These are phyloP conservation scores for Psidium friedrichsthalianum DNA, from an alignment of 345 rosid genomes.

Conservation along the genomic window DNA sequence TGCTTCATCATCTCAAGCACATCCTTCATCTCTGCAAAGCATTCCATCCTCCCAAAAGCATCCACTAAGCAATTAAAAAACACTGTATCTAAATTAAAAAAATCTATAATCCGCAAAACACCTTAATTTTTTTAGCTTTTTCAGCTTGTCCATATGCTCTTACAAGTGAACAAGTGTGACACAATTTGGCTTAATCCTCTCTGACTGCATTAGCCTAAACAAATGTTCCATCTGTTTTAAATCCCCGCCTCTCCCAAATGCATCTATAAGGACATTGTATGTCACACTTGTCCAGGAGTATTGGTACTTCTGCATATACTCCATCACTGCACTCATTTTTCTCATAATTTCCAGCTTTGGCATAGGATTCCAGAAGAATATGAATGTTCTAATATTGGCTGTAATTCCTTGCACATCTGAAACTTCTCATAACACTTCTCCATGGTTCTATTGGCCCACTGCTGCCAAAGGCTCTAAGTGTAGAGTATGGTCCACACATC, in stretches of 20 bases:
- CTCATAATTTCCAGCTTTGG: constrained; percentile 58
- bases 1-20: constrained; percentile 65
- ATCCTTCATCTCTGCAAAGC: constrained; percentile 82
- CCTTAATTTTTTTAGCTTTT: constrained; percentile 59
- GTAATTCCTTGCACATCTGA: constrained; percentile 80
- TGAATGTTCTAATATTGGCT: constrained; percentile 78
- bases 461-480: constrained; percentile 76
- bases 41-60: constrained; percentile 77
- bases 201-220: constrained; percentile 75
- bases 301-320: constrained; percentile 87
- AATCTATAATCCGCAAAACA: constrained; percentile 65
- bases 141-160: constrained; percentile 71
- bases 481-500: constrained; percentile 94
- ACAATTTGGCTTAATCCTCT: constrained; percentile 74
- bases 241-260: constrained; percentile 81
- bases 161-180: constrained; percentile 84
- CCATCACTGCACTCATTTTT: constrained; percentile 93
- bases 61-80: constrained; percentile 89
- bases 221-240: constrained; percentile 84
- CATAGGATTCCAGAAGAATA: constrained; percentile 76
- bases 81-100: constrained; percentile 60
- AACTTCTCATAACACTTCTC: constrained; percentile 92
- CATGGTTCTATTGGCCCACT: constrained; percentile 77
- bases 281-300: constrained; percentile 90
- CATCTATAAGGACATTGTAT: constrained; percentile 85